Evolutionary conservation across 164 flowering plant species (phyloP), one percentile per base, ranked within the genome.

Genomic region (Vitis rupestris): DNA sequence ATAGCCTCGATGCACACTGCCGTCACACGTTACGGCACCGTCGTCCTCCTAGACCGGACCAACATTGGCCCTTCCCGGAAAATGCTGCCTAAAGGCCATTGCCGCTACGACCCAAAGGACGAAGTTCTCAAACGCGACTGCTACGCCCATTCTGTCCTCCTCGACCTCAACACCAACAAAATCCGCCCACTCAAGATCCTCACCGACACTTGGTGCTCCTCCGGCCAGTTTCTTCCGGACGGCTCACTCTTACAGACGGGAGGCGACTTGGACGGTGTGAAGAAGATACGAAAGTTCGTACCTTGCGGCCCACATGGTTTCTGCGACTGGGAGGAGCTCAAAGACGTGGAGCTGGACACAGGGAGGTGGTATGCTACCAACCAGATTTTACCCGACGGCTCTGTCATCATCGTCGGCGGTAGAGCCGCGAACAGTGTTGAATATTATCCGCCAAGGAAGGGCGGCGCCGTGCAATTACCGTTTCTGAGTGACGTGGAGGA

Each of bases 121-220:
- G 63, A 63, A 48, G 66, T 75, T 10, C 77, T 85, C 15, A 81
- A 84, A 64, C 85, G 68, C 50, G 94, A 91, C 78, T 94, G 97
- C 80, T 86, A 80, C 67, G 94, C 98, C 8, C 98, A 92, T 83
- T 94, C 98, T 4, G 90, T 80, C 14, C 70, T 82, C 50, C 79
- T 87, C 76, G 86, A 88, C 70, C 87, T 86, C 10, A 14, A 61
- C 12, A 85, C 88, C 70, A 83, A 83, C 60, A 11, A 72, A 55
- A 63, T 87, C 78, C 98, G 98, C 1, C 96, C 99, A 2, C 68
- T 92, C 63, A 88, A 59, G 67, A 84, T 95, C 78, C 87, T 70
- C 55, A 88, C 99, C 75, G 97, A 95, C 89, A 88, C 97, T 9
- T 95, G 97, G 99, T 95, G 99, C 87, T 92, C 97, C 9, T 93